phyloP scores from a whole-genome alignment of 441 rosid species.

The Eutrema salsugineum region DNA sequence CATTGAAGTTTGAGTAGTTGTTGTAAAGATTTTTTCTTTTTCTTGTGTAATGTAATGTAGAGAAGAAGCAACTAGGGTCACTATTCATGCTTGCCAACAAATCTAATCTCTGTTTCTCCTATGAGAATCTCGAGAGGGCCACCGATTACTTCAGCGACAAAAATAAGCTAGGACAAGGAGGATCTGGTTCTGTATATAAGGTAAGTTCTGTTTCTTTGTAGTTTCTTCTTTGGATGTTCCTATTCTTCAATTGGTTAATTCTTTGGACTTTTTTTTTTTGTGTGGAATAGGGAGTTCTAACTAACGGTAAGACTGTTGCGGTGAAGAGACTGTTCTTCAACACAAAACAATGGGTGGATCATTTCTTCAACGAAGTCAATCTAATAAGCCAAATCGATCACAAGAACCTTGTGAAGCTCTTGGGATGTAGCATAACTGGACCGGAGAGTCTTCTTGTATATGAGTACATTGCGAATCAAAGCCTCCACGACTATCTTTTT shows the following conservation, averaged over 20 bases:
- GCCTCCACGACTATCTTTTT: constrained; percentile 62
- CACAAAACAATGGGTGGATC: constrained; percentile 90
- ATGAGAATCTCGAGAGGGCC: constrained; percentile 78
- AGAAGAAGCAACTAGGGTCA: constrained; percentile 62
- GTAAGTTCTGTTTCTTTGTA: constrained; percentile 25
- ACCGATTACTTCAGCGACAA: constrained; percentile 63
- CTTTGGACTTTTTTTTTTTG: neutral
- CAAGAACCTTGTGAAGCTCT: constrained; percentile 73
- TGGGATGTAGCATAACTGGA: constrained; percentile 87
- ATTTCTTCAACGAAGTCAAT: constrained; percentile 89
- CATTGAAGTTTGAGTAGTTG: neutral
- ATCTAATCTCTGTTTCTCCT: constrained; percentile 70
- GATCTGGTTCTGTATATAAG: constrained; percentile 84
- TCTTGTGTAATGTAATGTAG: constrained; percentile 36
- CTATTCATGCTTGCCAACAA: constrained; percentile 44
- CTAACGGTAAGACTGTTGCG: constrained; percentile 65
- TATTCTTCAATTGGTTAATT: neutral
- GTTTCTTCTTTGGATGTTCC: neutral
- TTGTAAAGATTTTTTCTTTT: neutral
- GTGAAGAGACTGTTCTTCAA: constrained; percentile 82
- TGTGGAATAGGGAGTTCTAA: constrained; percentile 55
- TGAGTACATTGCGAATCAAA: constrained; percentile 72
- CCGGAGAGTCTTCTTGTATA: constrained; percentile 90
- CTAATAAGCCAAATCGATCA: constrained; percentile 69
- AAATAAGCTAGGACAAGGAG: constrained; percentile 88